A percentile compares a stretch with the other conserved stretches of the same genome.
Evolutionary conservation across 768 basidiomycete genomes (phyloP).

Genomic region (Mycena leptocephala): DNA sequence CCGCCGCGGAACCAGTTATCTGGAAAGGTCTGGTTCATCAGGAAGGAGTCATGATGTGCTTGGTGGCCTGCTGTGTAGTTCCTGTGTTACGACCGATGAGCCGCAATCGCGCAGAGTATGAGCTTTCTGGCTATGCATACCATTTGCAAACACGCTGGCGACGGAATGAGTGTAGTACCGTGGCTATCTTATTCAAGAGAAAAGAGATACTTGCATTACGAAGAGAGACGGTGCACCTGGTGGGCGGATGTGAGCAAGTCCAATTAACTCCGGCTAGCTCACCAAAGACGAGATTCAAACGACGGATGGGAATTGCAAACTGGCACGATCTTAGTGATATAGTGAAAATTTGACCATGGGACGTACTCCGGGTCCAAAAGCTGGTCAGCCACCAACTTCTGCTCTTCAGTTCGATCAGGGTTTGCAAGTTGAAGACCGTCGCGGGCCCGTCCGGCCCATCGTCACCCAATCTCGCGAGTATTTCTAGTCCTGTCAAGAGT

Average conservation of each 20-base stretch:
- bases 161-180: not conserved
- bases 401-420: slow-evolving; percentile 6
- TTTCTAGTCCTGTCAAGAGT: not conserved
- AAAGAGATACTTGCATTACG: not conserved
- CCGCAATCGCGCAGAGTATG: no score
- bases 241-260: not conserved
- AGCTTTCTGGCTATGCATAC: not conserved
- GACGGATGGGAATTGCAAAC: slow-evolving; percentile 1
- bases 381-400: not conserved
- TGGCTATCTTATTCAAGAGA: not conserved
- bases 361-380: not conserved
- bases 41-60: slow-evolving; percentile 5
- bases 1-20: slow-evolving; percentile 26
- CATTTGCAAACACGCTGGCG: not conserved
- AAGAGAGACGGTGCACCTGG: not conserved
- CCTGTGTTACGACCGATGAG: not conserved
- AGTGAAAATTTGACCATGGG: not conserved
- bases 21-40: slow-evolving; percentile 6
- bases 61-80: slow-evolving; percentile 6
- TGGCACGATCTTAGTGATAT: not conserved
- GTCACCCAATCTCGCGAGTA: slow-evolving; percentile 4
- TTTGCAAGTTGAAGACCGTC: slow-evolving; percentile 2
- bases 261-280: not conserved
- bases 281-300: no score
- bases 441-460: slow-evolving; percentile 11